Percentiles rank a stretch among this genome's conserved stretches.
These are phyloP conservation scores for Raffaelea ambrosiae DNA, from an alignment of 2,329 filamentous ascomycete genomes.

Conservation along the genomic window DNA sequence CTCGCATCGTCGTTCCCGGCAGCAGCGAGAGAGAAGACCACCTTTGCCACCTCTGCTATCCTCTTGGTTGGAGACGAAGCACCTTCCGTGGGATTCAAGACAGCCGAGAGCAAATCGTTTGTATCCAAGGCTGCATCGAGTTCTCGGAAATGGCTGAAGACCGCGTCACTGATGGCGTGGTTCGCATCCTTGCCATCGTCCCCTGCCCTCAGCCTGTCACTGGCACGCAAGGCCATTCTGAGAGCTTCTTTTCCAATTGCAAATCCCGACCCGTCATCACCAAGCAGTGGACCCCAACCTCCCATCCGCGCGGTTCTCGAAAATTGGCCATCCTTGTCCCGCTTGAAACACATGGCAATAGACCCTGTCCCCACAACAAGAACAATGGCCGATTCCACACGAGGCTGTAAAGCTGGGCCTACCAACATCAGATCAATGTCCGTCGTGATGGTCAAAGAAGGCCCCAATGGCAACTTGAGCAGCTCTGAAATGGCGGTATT, in stretches of 20 bases:
- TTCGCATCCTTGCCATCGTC: too few relatives aligned
- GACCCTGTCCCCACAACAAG: slow-evolving; percentile 34
- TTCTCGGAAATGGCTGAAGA: neutral
- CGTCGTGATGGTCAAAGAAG: slow-evolving; percentile 22
- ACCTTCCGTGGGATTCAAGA: too few relatives aligned
- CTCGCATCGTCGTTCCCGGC: neutral
- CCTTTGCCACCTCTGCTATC: slow-evolving; percentile 1
- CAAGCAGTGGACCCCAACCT: slow-evolving; percentile 34
- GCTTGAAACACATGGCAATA: slow-evolving; percentile 28
- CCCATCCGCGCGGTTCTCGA: slow-evolving; percentile 25
- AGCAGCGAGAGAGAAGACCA: neutral
- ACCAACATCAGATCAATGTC: slow-evolving; percentile 31
- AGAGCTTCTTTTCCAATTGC: slow-evolving; percentile 28
- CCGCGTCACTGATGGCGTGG: too few relatives aligned
- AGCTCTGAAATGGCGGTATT: slow-evolving; percentile 18
- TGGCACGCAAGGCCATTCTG: slow-evolving; percentile 20
- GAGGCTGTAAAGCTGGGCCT: slow-evolving; percentile 8
- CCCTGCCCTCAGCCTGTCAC: neutral
- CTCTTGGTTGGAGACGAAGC: neutral
- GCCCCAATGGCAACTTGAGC: slow-evolving; percentile 17
- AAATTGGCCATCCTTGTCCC: slow-evolving; percentile 10
- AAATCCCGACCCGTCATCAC: slow-evolving; percentile 34
- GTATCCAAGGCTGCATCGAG: too few relatives aligned
- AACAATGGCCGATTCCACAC: slow-evolving; percentile 20
- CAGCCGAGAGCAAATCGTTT: too few relatives aligned